These are phyloP conservation scores for Atkinsonella texensis DNA, from an alignment of 2,329 filamentous ascomycete species.

Conservation along the genomic window DNA sequence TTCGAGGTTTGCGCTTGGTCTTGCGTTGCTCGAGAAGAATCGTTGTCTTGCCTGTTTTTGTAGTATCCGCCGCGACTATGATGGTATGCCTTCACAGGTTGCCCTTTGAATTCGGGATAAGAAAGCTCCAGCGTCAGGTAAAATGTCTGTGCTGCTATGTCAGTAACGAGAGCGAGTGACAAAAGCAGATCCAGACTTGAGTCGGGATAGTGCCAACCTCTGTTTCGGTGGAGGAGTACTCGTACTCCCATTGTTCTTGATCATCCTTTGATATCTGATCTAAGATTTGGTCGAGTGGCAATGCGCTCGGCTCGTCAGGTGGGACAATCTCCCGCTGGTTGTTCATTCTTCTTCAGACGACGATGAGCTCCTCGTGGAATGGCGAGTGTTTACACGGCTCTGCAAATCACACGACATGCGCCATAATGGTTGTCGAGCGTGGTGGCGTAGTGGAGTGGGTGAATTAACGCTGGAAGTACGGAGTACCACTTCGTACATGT, in stretches of 20 bases:
- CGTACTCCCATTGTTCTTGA: slow-evolving; percentile 55
- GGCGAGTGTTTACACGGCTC: background rate
- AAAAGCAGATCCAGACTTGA: background rate
- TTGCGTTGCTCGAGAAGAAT: slow-evolving; percentile 11
- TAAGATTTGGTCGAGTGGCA: slow-evolving; percentile 17
- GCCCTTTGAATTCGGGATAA: slow-evolving; percentile 42
- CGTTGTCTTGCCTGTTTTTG: slow-evolving; percentile 27
- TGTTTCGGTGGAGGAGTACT: slow-evolving; percentile 51
- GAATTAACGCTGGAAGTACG: too few relatives aligned
- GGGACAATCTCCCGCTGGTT: background rate
- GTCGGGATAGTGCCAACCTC: slow-evolving; percentile 30
- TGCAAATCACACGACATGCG: background rate
- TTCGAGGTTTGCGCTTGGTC: slow-evolving; percentile 18
- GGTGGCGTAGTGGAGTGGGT: too few relatives aligned
- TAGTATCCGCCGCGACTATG: slow-evolving; percentile 35
- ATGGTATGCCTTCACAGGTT: slow-evolving; percentile 25
- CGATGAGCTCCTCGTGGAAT: background rate
- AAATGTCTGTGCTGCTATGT: slow-evolving; percentile 36
- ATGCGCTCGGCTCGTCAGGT: slow-evolving; percentile 14
- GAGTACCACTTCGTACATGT: too few relatives aligned
- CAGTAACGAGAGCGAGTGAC: background rate
- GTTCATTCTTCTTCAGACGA: slow-evolving; percentile 1
- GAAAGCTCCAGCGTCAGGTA: slow-evolving; percentile 54
- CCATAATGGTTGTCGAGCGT: too few relatives aligned
- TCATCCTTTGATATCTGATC: slow-evolving; percentile 22